Base-by-base conservation (phyloP, 441 rosid genomes). In the Erodium moschatum region DNA sequence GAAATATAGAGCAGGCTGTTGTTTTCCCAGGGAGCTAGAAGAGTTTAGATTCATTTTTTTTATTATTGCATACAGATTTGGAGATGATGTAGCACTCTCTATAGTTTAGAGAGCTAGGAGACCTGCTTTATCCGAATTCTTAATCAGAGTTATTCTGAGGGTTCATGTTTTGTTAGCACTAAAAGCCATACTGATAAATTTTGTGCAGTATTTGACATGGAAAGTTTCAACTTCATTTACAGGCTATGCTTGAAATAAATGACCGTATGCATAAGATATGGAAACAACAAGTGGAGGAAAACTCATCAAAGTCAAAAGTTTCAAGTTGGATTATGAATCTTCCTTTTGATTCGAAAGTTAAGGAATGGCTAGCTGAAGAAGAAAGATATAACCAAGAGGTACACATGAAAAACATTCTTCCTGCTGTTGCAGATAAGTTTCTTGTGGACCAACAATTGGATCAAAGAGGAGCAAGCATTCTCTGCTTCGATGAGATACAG, bases 401-500 rank as follows among this genome's bases (percentile, higher is more conserved):
- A 70, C 89, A 86, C 76, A 80, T 92, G 88, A 87, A 86, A 80
- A 83, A 86, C 67, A 92, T 90, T 75, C 98, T 93, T 77, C 92
- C 89, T 38, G 87, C 89, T 67, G 95, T 93, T 48, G 98, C 98
- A 62, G 97, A 90, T 67, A 81, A 86, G 76, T 85, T 92, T 79
- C 94, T 90, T 56, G 73, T 85, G 65, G 90, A 87, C 75, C 81
- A 75, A 42, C 81, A 83, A 71, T 80, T 81, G 72, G 80, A 74
- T 76, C 75, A 79, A 75, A 81, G 76, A 69, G 98, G 98, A 73
- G 96, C 96, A 12, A 89, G 90, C 70, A 65, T 90, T 76, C 96
- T 89, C 78, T 90, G 98, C 80, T 92, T 92, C 65, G 97, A 90
- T 83, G 96, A 90, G 83, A 89, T 92, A 79, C 98, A 92, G 91